phyloP scores from a whole-genome alignment of 306 rosid species.

The Senna tora region DNA sequence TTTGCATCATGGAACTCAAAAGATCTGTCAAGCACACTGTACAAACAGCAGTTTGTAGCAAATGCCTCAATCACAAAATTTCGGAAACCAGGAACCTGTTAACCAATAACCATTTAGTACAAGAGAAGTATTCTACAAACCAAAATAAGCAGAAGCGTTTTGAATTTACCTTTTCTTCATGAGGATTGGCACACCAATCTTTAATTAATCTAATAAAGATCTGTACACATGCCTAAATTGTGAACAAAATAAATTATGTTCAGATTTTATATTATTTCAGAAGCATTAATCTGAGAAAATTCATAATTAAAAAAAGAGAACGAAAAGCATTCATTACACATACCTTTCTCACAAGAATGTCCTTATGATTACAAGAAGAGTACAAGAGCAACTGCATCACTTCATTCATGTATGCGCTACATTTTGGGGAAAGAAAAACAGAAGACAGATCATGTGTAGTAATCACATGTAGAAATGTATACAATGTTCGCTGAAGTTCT shows the following conservation, averaged over 20 bases:
- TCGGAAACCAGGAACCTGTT: slow-evolving; percentile 93
- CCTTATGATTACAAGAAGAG: slow-evolving; percentile 88
- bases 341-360: slow-evolving; percentile 90
- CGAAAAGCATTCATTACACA: slow-evolving; percentile 14
- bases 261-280: slow-evolving; percentile 23
- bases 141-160: slow-evolving; percentile 17
- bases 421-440: slow-evolving; percentile 81
- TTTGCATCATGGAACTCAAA: slow-evolving; percentile 92
- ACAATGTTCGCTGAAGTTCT: slow-evolving; percentile 86
- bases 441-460: slow-evolving; percentile 76
- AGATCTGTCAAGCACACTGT: slow-evolving; percentile 88
- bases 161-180: slow-evolving; percentile 73
- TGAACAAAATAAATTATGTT: slow-evolving; percentile 32
- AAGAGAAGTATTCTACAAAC: slow-evolving; percentile 15
- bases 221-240: slow-evolving; percentile 85
- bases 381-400: slow-evolving; percentile 84
- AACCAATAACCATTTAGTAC: slow-evolving; percentile 35
- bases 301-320: slow-evolving; percentile 33
- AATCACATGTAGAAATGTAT: slow-evolving; percentile 92
- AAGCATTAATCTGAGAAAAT: slow-evolving; percentile 12
- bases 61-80: slow-evolving; percentile 76
- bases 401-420: slow-evolving; percentile 70
- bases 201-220: slow-evolving; percentile 81
- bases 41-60: slow-evolving; percentile 89
- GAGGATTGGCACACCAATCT: slow-evolving; percentile 86